Evolutionary conservation across 257 asterid genomes (phyloP), one percentile per base, ranked within the genome.

Genomic region (Scutellaria baicalensis): DNA sequence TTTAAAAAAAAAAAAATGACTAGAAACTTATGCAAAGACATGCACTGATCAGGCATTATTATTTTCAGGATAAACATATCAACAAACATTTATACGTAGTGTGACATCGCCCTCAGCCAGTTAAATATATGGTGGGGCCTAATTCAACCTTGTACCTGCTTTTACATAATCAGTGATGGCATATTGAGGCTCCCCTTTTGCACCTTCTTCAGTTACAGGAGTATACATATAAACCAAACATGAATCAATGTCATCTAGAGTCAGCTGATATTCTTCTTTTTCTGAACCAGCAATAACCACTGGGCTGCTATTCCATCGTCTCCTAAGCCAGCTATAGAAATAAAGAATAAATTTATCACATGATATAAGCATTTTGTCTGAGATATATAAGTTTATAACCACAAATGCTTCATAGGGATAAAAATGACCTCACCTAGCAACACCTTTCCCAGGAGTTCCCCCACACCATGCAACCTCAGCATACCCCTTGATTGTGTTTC

Each of bases 391-490:
- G 57, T 20, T 59, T 43, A 47, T 52, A 74, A 63, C 50, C 67
- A 50, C n/a, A 23, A 63, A 69, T 47, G 66, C 61, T 67, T 51
- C 44, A 50, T 52, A 35, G 51, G 64, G 71, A 63, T 62, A 45
- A 60, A 50, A 43, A 76, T 58, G 55, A 65, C 64, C 86, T 80
- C 75, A 94, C 99, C 97, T 94, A 38, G 97, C 81, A 84, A 94
- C 96, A 69, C 96, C 95, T 85, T 85, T 94, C 60, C 90, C 99
- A 4, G 96, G 96, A 73, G 93, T 87, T 56, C 96, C 99, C 66
- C 99, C 96, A 67, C 99, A 94, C 99, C 99, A 94, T 69, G 97
- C 96, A 75, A 91, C 88, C 79, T 88, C 93, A 64, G 84, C 86
- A 73, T 72, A 73, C 70, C 99, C 99, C 76, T 80, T 83, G 60